Conservation (phyloP, 2,329 filamentous ascomycete genomes). For the Fusarium hostae region DNA sequence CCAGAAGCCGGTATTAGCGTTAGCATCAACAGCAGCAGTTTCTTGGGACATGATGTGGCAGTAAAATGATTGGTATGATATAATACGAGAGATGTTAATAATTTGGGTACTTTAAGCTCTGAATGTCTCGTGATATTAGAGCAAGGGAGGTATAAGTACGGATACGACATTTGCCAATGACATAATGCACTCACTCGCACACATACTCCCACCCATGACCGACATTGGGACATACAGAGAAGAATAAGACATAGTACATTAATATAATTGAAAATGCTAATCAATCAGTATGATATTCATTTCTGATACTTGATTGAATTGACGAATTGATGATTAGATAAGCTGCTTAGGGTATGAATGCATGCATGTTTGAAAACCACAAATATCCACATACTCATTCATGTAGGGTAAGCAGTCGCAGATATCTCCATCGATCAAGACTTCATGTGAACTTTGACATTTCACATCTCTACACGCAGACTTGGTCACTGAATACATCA, state of each 20-base stretch:
- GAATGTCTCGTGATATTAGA: slow-evolving; percentile 21
- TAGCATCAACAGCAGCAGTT: neutral
- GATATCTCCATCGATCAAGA: neutral
- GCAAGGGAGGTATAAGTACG: slow-evolving; percentile 17
- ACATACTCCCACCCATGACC: neutral
- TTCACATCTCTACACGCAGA: neutral
- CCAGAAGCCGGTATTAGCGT: slow-evolving; percentile 41
- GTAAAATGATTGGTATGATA: neutral
- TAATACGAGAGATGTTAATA: neutral
- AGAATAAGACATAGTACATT: neutral
- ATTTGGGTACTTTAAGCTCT: neutral
- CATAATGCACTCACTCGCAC: slow-evolving; percentile 22
- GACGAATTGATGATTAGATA: slow-evolving; percentile 28
- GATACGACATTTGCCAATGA: slow-evolving; percentile 23
- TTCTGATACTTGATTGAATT: neutral
- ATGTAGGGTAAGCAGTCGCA: slow-evolving; percentile 24
- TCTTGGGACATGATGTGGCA: slow-evolving; percentile 29
- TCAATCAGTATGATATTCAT: too few relatives aligned
- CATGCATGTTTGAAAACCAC: neutral
- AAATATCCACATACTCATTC: neutral
- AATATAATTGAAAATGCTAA: neutral
- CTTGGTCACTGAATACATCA: neutral
- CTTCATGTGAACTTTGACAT: neutral
- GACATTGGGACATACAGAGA: neutral
- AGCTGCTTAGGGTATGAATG: slow-evolving; percentile 17